Evolutionary conservation across 2,329 filamentous ascomycete genomes (phyloP).

Genomic region (Daldinia eschscholtzii): DNA sequence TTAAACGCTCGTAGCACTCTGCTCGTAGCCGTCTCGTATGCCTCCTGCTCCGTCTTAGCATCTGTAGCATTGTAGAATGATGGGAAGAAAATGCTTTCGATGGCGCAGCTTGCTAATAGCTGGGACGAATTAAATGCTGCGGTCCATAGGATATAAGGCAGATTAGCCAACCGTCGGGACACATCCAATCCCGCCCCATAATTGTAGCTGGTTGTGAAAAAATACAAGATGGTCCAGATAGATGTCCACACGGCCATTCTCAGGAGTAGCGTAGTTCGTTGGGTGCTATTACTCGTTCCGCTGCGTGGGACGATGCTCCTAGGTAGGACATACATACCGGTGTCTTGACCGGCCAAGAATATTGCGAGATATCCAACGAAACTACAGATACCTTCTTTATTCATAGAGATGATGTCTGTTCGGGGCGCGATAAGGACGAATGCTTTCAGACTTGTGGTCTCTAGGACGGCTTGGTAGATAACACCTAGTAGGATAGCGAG

Average conservation of each 20-base stretch:
- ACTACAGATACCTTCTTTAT: constrained; percentile 95
- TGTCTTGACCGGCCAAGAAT: constrained; percentile 88
- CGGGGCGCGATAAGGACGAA: constrained; percentile 88
- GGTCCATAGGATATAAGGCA: constrained; percentile 94
- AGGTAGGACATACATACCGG: constrained; percentile 84
- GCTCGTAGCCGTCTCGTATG: constrained; percentile 79
- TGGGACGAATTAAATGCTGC: constrained; percentile 91
- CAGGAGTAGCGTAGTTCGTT: constrained; percentile 70
- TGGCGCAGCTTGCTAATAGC: constrained; percentile 79
- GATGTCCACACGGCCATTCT: constrained; percentile 74
- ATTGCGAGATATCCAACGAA: constrained; percentile 95
- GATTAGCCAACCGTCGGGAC: constrained; percentile 89
- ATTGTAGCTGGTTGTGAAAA: constrained; percentile 73
- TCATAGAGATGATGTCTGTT: constrained; percentile 84
- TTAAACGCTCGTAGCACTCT: constrained; percentile 87
- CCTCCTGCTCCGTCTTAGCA: constrained; percentile 70
- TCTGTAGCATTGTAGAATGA: constrained; percentile 71
- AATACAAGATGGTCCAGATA: constrained; percentile 79
- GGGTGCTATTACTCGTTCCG: constrained; percentile 58
- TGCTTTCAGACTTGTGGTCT: constrained; percentile 81
- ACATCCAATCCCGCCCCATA: constrained; percentile 81
- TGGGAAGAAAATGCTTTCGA: constrained; percentile 85
- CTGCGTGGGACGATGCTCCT: constrained; percentile 61
- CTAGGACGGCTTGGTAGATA: constrained; percentile 80
- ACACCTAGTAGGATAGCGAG: constrained; percentile 77